phyloP scores from a whole-genome alignment of 441 rosid genomes.

The Gossypium gossypioides region DNA sequence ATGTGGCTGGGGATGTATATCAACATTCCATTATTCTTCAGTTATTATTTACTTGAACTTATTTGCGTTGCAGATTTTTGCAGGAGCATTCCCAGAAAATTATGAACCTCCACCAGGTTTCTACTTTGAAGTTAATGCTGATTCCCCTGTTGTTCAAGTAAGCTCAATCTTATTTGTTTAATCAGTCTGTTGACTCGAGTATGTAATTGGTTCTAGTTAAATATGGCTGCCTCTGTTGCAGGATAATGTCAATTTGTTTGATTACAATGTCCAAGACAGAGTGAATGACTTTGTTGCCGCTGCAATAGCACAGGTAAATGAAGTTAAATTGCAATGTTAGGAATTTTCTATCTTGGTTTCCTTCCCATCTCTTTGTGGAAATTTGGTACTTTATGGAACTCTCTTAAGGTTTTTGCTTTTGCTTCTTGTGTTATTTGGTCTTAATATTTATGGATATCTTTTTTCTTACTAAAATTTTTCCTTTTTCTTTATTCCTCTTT shows the following conservation, averaged over 20 bases:
- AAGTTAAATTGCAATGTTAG: slow-evolving; percentile 3
- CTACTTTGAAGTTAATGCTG: slow-evolving; percentile 89
- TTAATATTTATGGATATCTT: background rate
- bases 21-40: background rate
- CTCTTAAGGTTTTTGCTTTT: slow-evolving; percentile 2
- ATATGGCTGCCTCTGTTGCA: slow-evolving; percentile 27
- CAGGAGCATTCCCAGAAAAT: slow-evolving; percentile 89
- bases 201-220: slow-evolving; percentile 14
- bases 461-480: background rate
- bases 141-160: slow-evolving; percentile 80
- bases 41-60: slow-evolving; percentile 14
- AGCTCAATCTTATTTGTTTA: slow-evolving; percentile 10
- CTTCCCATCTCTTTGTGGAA: background rate
- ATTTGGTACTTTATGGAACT: background rate
- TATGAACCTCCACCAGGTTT: slow-evolving; percentile 98
- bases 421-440: background rate
- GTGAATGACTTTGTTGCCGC: slow-evolving; percentile 85
- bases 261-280: slow-evolving; percentile 92
- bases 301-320: slow-evolving; percentile 76
- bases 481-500: background rate
- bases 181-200: slow-evolving; percentile 16
- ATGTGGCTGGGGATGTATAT: background rate
- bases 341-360: slow-evolving; percentile 6
- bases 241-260: slow-evolving; percentile 79
- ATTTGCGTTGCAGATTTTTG: slow-evolving; percentile 59